Evolutionary conservation across 2,329 filamentous ascomycete species (phyloP).

Genomic region (Neoarthrinium moseri): DNA sequence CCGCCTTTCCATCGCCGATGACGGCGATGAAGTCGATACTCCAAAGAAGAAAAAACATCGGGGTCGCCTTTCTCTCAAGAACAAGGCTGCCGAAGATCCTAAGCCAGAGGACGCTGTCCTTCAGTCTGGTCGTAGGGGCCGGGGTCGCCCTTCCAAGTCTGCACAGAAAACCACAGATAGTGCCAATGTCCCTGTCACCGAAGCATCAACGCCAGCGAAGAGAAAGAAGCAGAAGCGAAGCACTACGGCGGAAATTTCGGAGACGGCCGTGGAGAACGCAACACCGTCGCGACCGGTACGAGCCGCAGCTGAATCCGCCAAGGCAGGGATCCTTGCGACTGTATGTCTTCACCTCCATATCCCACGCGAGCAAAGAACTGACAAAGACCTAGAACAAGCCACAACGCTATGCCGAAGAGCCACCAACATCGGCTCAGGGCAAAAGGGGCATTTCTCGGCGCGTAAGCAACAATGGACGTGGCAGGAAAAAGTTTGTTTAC

Average conservation of each 20-base stretch:
- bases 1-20: background rate
- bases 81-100: background rate
- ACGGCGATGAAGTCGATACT: background rate
- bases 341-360: background rate
- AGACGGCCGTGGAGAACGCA: background rate
- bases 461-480: too few species aligned
- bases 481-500: background rate
- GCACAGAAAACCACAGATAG: too few species aligned
- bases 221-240: too few species aligned
- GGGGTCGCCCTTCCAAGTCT: too few species aligned
- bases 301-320: background rate
- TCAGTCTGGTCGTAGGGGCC: too few species aligned
- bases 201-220: too few species aligned
- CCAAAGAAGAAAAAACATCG: background rate
- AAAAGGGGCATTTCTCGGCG: background rate
- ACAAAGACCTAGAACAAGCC: background rate
- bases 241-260: too few species aligned
- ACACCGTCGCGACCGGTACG: background rate
- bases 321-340: background rate
- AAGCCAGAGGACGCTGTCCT: background rate
- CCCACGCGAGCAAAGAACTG: background rate
- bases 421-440: background rate
- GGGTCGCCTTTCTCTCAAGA: background rate
- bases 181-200: too few species aligned
- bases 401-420: background rate